Base-by-base conservation (phyloP, 2,329 filamentous ascomycete genomes). In the Xylariaceae sp. region DNA sequence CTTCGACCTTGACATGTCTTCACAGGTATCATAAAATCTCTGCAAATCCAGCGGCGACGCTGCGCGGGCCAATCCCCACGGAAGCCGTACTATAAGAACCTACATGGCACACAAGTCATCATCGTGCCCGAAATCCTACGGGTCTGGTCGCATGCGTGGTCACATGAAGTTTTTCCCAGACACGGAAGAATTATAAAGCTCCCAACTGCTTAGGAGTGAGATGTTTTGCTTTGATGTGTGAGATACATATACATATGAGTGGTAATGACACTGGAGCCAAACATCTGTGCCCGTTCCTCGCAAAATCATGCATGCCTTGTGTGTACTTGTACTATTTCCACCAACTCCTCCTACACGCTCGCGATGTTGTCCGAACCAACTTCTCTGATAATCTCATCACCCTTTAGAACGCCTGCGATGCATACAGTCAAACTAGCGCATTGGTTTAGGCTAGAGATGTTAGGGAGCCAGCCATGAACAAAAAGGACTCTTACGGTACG, bases 361-460 rank as follows among this genome's bases (percentile, higher is more conserved):
- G 51, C 49, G 54, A 57, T 59, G 52, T 59, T 56, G 50, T 48
- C 51, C 55, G 58, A 60, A 59, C 29, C 42, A 47, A 60, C 50
- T 62, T 58, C 59, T 54, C 61, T 50, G 57, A 62, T 63, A 62
- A 49, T 60, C 61, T 55, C 57, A 53, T 58, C 57, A 61, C 58
- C 63, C 64, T 56, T 57, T 62, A 60, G 57, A 67, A 67, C 65
- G 65, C 64, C 65, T 56, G 58, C 57, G 60, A 67, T 66, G 63
- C 64, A 62, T 64, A 61, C 59, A 59, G 52, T 54, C 58, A 46
- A 52, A 55, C 48, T 32, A 52, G 53, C 47, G 32, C 29, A 53
- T 34, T 54, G 12, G 37, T 45, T 60, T 58, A 54, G 54, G 53
- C 56, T 37, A 56, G 55, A 60, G 54, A 61, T 60, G 50, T 47